phyloP scores from a whole-genome alignment of 371 early-diverging fungal genomes.

The Chytridiales sp. region DNA sequence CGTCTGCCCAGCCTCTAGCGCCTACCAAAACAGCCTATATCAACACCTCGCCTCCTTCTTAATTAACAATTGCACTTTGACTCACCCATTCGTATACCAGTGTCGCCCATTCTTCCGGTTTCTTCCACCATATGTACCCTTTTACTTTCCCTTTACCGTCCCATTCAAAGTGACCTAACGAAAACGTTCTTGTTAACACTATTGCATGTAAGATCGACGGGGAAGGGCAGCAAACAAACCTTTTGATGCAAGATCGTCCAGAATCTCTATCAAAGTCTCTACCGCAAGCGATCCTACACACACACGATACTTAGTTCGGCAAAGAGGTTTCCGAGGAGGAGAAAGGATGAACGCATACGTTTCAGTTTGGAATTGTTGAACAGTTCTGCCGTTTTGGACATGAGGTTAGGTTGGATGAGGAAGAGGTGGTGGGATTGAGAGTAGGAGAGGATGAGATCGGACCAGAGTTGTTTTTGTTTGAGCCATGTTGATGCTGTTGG shows the following conservation, averaged over 20 bases:
- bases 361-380: conserved; percentile 69
- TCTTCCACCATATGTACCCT: conserved; percentile 81
- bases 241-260: conserved; percentile 25
- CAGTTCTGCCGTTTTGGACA: conserved; percentile 50
- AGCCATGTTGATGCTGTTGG: conserved; percentile 80
- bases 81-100: conserved; percentile 78
- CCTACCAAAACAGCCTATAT: conserved; percentile 38
- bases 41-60: background rate
- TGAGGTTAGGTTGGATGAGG: conserved; percentile 64
- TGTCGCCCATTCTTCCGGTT: conserved; percentile 86
- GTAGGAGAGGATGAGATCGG: conserved; percentile 69
- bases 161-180: conserved; percentile 77
- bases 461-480: conserved; percentile 80
- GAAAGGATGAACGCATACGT: conserved; percentile 40
- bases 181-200: too few relatives aligned
- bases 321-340: background rate
- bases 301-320: background rate
- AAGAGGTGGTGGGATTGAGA: conserved; percentile 63
- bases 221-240: conserved; percentile 1
- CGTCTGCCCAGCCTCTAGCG: conserved; percentile 68
- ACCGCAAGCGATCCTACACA: conserved; percentile 19
- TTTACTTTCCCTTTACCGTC: too few relatives aligned
- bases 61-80: conserved; percentile 2
- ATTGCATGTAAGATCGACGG: background rate
- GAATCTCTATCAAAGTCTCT: conserved; percentile 19